These are phyloP conservation scores for Chaetomidium leptoderma DNA, from an alignment of 495 filamentous ascomycete genomes.

Conservation along the genomic window DNA sequence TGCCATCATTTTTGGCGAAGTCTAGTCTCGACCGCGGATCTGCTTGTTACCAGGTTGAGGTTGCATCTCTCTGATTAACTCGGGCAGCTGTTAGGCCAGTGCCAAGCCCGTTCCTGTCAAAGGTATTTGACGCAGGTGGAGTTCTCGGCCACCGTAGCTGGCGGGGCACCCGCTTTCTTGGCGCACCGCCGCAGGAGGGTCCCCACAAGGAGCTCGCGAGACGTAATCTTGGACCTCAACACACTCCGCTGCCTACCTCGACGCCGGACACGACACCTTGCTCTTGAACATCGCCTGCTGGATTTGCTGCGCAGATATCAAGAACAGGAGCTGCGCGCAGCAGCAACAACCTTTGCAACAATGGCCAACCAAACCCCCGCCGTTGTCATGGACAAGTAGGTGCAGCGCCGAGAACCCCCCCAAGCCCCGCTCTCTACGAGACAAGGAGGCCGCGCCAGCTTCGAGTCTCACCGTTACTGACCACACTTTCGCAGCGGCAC, in stretches of 20 bases:
- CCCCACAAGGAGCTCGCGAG: conserved; percentile 24
- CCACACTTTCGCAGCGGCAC: conserved; percentile 67
- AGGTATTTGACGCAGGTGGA: not conserved
- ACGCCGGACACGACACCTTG: conserved; percentile 17
- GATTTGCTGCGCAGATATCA: conserved; percentile 22
- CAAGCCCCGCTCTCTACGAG: conserved; percentile 21
- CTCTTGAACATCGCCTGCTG: conserved; percentile 6
- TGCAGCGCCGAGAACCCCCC: conserved; percentile 25
- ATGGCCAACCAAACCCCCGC: conserved; percentile 98
- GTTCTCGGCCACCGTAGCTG: conserved; percentile 17
- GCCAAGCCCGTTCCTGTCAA: not conserved
- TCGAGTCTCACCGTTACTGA: conserved; percentile 22
- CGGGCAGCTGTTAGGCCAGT: not conserved
- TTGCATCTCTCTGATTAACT: not conserved
- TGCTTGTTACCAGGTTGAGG: not conserved
- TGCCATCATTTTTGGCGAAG: not conserved
- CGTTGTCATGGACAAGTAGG: conserved; percentile 99
- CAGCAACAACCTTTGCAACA: conserved; percentile 28
- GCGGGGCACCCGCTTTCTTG: conserved; percentile 20
- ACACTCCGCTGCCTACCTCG: conserved; percentile 16
- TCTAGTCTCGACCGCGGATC: not conserved
- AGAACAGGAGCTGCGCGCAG: conserved; percentile 25
- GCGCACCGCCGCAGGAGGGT: conserved; percentile 23
- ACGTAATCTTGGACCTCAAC: conserved; percentile 39
- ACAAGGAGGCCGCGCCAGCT: conserved; percentile 2